Evolutionary conservation across 2,329 filamentous ascomycete species (phyloP), one percentile per base, ranked within the genome.

Genomic region (Neonectria ditissima): DNA sequence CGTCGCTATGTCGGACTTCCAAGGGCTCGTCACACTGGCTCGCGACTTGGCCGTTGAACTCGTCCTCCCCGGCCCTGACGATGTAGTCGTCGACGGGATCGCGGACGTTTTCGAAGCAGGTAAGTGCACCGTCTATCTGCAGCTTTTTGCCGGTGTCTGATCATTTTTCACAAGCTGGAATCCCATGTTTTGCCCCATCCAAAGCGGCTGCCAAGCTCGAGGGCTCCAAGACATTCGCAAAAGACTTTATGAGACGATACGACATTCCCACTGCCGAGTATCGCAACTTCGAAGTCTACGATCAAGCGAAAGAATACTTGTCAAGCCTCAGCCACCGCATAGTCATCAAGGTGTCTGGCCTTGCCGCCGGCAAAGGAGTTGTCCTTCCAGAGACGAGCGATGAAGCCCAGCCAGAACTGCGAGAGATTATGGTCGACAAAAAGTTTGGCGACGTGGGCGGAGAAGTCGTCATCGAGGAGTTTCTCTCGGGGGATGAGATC

Each of bases 211-310:
- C 30, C 8, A 9, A 13, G 11, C 3, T 32, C 30, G 30, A 32
- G 30, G 30, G 30, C 30, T 32, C 30, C 8, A 32, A 32, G 30
- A 10, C 9, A 5, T 32, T 9, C 9, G 30, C 30, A 43, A 94
- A 94, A 74, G 89, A 92, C 73, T 94, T 94, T 74, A 94, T 94
- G 92, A 85, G 87, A 73, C 83, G 85, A 48, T 84, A 92, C 76
- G 83, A 82, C 63, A 93, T 94, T 67, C 91, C 91, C 20, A 94
- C 92, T 0, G 92, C 92, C 13, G 83, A 83, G 43, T 93, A 92
- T 76, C 82, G 84, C 70, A 93, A 91, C 77, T 93, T 94, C 76
- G 83, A 80, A 68, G 79, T 85, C 57, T 89, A 89, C 75, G 83
- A 87, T 56, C 76, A 82, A 5, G 90, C 90, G 1, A 80, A 79